Evolutionary conservation across 306 rosid genomes (phyloP).

Genomic region (Corylus avellana): DNA sequence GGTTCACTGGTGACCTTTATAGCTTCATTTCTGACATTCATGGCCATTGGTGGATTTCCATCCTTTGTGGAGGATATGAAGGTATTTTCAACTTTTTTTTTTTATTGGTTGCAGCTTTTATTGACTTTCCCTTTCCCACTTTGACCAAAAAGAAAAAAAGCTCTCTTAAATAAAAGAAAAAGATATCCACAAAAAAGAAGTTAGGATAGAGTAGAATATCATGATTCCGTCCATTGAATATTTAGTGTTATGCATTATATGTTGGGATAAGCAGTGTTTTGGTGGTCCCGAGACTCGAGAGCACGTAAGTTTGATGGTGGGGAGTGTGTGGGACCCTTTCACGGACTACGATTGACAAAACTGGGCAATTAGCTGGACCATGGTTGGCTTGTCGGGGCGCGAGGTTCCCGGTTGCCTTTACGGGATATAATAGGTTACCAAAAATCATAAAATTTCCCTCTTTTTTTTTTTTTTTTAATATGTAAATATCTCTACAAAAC

Average conservation of each 20-base stretch:
- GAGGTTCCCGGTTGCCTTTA: slow-evolving; percentile 6
- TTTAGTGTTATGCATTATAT: too few species aligned
- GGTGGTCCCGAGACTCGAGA: background rate
- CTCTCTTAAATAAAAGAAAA: too few species aligned
- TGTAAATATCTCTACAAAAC: too few species aligned
- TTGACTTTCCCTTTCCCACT: too few species aligned
- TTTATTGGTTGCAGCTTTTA: too few species aligned
- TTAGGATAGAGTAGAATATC: too few species aligned
- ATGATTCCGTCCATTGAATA: too few species aligned
- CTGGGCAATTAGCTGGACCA: slow-evolving; percentile 28
- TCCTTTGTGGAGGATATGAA: slow-evolving; percentile 53
- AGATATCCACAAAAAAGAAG: slow-evolving; percentile 16
- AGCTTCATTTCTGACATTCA: slow-evolving; percentile 37
- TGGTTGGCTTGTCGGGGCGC: slow-evolving; percentile 25
- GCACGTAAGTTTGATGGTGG: background rate
- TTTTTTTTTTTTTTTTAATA: too few species aligned
- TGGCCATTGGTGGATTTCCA: slow-evolving; percentile 52
- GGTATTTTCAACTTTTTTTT: slow-evolving; percentile 9
- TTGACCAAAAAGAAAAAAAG: too few species aligned
- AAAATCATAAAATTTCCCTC: too few species aligned
- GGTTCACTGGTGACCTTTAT: slow-evolving; percentile 28
- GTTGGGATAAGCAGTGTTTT: background rate
- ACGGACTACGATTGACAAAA: slow-evolving; percentile 4
- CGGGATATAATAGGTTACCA: slow-evolving; percentile 16
- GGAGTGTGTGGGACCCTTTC: slow-evolving; percentile 30